phyloP scores from a whole-genome alignment of 805 yeast species.

The Scheffersomyces spartinae region DNA sequence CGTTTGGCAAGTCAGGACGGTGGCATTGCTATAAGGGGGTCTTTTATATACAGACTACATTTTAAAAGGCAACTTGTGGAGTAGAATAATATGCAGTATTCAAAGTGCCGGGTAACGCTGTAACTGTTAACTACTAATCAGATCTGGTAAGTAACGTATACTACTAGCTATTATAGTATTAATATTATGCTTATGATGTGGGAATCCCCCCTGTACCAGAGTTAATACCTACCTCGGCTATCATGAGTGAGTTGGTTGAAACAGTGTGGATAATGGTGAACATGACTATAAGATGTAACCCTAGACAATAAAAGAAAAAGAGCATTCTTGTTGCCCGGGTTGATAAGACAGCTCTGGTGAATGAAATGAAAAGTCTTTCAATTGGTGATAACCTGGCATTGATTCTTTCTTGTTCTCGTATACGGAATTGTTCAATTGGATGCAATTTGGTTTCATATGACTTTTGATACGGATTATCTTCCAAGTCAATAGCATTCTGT shows the following conservation, averaged over 20 bases:
- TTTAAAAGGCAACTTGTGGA: too few species aligned
- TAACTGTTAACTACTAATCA: too few species aligned
- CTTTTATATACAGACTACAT: too few species aligned
- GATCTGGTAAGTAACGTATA: too few species aligned
- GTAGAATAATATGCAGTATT: too few species aligned
- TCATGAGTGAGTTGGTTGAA: conserved; percentile 30
- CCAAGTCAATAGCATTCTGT: conserved; percentile 36
- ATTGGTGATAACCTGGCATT: conserved; percentile 60
- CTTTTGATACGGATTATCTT: conserved; percentile 43
- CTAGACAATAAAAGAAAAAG: conserved; percentile 62
- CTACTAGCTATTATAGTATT: too few species aligned
- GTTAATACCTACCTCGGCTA: conserved; percentile 35
- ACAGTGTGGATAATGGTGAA: conserved; percentile 45
- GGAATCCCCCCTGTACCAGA: conserved; percentile 30
- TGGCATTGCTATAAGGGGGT: too few species aligned
- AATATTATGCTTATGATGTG: conserved; percentile 1
- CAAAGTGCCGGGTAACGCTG: too few species aligned
- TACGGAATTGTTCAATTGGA: conserved; percentile 75
- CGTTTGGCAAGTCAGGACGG: too few species aligned
- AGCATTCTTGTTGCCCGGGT: conserved; percentile 61
- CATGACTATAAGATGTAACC: conserved; percentile 66
- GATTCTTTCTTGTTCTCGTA: conserved; percentile 66
- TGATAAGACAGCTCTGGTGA: conserved; percentile 66
- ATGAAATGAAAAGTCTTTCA: conserved; percentile 65
- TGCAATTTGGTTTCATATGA: conserved; percentile 69